Percentiles rank a stretch among this genome's conserved stretches.
Conservation (phyloP, 2,329 filamentous ascomycete species). For the Alternaria angustiovoidea region DNA sequence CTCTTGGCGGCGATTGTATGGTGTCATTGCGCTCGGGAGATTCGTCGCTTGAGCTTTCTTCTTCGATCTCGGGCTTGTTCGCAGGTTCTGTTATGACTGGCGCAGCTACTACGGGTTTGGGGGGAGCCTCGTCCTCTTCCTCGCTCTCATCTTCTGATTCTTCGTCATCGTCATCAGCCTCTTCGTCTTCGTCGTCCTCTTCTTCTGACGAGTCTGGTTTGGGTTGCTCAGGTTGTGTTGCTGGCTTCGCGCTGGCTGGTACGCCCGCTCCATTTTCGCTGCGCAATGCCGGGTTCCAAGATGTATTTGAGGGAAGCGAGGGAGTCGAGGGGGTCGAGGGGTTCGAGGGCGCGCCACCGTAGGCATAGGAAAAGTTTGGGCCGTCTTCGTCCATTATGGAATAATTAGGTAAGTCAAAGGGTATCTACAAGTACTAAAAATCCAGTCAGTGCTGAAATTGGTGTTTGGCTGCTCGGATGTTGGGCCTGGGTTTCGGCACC, state of each 20-base stretch:
- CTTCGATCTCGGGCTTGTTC: constrained; percentile 11
- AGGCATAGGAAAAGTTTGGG: constrained; percentile 54
- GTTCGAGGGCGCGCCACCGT: constrained; percentile 33
- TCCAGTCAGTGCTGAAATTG: constrained; percentile 33
- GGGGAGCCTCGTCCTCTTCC: constrained; percentile 15
- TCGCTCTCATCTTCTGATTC: constrained; percentile 16
- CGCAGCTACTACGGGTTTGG: constrained; percentile 10
- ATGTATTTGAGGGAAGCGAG: constrained; percentile 45
- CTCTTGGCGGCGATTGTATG: constrained; percentile 39
- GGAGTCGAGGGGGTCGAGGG: constrained; percentile 31
- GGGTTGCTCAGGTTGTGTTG: constrained; percentile 24
- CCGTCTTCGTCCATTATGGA: constrained; percentile 47
- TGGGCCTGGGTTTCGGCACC: constrained; percentile 22
- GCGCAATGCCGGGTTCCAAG: constrained; percentile 66
- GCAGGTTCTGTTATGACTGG: constrained; percentile 9
- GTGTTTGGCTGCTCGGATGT: constrained; percentile 1
- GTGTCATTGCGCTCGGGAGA: constrained; percentile 41
- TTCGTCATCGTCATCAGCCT: constrained; percentile 19
- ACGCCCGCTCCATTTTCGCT: constrained; percentile 47
- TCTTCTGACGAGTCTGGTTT: constrained; percentile 28
- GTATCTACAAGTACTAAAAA: constrained; percentile 47
- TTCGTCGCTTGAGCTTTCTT: constrained; percentile 8
- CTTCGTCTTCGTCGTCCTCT: constrained; percentile 28
- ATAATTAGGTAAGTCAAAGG: constrained; percentile 39
- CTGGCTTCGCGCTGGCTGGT: constrained; percentile 17